Percentiles rank a stretch among this genome's conserved stretches.
Evolutionary conservation across 768 basidiomycete species (phyloP).

Genomic region (Mycena epipterygia): DNA sequence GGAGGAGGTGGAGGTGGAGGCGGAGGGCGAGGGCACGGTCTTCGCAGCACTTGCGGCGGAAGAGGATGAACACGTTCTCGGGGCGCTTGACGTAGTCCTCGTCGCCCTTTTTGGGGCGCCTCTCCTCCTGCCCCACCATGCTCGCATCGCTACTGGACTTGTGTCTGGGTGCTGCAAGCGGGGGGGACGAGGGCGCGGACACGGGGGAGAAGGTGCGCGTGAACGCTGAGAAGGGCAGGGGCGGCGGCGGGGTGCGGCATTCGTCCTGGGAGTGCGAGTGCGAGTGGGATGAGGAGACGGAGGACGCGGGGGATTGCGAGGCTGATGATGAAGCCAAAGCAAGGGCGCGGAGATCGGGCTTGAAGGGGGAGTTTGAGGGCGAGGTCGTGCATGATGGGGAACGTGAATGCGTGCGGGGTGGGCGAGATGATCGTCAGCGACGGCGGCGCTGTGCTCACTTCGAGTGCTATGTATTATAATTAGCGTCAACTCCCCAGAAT

Average conservation of each 20-base stretch:
- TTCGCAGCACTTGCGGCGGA: conserved; percentile 84
- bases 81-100: conserved; percentile 88
- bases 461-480: conserved; percentile 22
- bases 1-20: background rate
- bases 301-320: conserved; percentile 24
- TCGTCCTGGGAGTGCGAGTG: conserved; percentile 3
- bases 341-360: conserved; percentile 75
- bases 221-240: conserved; percentile 39
- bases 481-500: background rate
- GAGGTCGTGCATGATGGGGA: conserved; percentile 73
- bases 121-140: conserved; percentile 61
- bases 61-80: conserved; percentile 88
- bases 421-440: conserved; percentile 74
- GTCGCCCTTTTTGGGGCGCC: conserved; percentile 77
- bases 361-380: conserved; percentile 79
- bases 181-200: conserved; percentile 46
- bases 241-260: background rate
- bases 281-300: conserved; percentile 40
- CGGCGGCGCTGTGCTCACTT: conserved; percentile 46
- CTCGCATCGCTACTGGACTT: too few relatives aligned
- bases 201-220: conserved; percentile 58
- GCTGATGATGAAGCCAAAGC: conserved; percentile 49
- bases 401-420: conserved; percentile 79
- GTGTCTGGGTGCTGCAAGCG: background rate
- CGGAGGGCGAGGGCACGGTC: conserved; percentile 62